Percentiles rank a stretch among this genome's conserved stretches.
Evolutionary conservation across 345 rosid genomes (phyloP).

Genomic region (Melaleuca alternifolia): DNA sequence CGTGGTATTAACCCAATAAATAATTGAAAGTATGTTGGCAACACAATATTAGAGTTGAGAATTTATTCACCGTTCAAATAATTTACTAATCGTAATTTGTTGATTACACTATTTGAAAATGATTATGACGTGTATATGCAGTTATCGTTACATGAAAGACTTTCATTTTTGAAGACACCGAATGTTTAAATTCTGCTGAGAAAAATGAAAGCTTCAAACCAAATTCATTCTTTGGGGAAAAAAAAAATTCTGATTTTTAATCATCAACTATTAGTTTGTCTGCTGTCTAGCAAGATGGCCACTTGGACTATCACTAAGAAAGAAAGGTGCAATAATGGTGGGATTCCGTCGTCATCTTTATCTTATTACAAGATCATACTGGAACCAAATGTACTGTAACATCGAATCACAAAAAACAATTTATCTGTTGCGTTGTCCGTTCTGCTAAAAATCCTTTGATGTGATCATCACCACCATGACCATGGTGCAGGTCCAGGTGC

Average conservation of each 20-base stretch:
- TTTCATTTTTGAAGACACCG: neutral
- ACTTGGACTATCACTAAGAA: neutral
- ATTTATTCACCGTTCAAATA: neutral
- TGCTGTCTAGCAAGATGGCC: neutral
- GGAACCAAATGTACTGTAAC: neutral
- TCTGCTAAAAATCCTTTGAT: neutral
- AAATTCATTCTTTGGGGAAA: neutral
- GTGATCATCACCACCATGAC: neutral
- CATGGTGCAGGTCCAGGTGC: neutral
- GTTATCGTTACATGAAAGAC: neutral
- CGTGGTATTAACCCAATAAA: no score
- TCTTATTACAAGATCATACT: neutral
- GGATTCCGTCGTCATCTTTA: neutral
- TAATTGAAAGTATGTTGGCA: neutral
- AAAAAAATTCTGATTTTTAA: neutral
- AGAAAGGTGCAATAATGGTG: neutral
- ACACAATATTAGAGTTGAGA: fast-evolving
- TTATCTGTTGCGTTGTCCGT: neutral
- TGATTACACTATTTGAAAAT: neutral
- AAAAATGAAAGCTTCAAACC: neutral
- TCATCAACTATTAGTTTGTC: neutral
- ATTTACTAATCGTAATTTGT: neutral
- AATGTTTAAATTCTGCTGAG: neutral
- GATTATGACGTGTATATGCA: neutral
- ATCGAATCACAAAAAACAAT: neutral